Percentiles rank a stretch among this genome's conserved stretches.
phyloP scores from a whole-genome alignment of 2,329 filamentous ascomycete species.

The Trichoderma koningii region DNA sequence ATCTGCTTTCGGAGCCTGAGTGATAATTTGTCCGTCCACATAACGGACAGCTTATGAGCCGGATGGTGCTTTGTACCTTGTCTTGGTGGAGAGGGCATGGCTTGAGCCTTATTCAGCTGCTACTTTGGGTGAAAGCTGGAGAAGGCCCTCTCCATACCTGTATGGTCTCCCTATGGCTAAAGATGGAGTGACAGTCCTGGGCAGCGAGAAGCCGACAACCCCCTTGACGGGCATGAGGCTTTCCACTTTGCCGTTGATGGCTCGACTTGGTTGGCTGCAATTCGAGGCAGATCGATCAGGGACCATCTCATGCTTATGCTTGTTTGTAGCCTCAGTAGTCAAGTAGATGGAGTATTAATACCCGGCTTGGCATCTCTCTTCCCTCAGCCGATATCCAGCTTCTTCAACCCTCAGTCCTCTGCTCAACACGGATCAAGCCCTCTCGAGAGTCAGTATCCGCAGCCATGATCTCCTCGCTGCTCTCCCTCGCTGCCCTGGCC shows the following conservation, averaged over 20 bases:
- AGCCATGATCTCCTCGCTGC: slow-evolving; percentile 21
- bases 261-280: background rate
- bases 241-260: background rate
- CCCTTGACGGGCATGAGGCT: background rate
- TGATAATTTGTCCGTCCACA: slow-evolving; percentile 19
- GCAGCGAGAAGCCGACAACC: background rate
- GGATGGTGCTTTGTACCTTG: background rate
- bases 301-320: background rate
- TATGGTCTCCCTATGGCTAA: background rate
- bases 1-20: too few species aligned
- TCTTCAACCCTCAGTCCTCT: background rate
- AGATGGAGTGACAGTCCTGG: slow-evolving; percentile 2
- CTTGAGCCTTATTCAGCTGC: background rate
- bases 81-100: slow-evolving; percentile 7
- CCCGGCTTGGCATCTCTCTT: slow-evolving; percentile 10
- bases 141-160: background rate
- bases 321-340: background rate
- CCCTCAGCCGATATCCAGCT: background rate
- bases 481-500: slow-evolving; percentile 25
- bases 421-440: background rate
- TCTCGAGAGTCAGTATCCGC: slow-evolving; percentile 6
- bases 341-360: slow-evolving; percentile 23
- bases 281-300: background rate
- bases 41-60: background rate
- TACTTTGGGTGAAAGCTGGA: background rate